Conservation (phyloP, 352 stramenopile species). For the Plasmopara muralis region DNA sequence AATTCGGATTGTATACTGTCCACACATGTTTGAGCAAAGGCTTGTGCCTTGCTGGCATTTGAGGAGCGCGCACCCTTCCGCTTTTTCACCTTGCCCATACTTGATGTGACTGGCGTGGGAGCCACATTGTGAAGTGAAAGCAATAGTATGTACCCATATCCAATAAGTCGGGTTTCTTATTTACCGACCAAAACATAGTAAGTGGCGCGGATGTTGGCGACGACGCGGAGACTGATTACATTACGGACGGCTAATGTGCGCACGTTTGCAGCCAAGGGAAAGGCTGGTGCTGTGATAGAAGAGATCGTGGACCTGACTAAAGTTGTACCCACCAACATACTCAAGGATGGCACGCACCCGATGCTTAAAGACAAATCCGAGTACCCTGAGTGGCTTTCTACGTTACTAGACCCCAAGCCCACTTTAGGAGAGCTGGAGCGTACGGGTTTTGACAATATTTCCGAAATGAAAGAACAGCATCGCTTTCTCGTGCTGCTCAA, state of each 20-base stretch:
- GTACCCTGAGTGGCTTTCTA: constrained; percentile 83
- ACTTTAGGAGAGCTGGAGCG: constrained; percentile 76
- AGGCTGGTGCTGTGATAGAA: constrained; percentile 45
- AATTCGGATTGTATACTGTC: constrained; percentile 51
- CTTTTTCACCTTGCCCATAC: constrained; percentile 50
- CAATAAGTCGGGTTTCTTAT: not conserved
- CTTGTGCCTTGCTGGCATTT: constrained; percentile 40
- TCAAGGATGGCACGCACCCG: constrained; percentile 77
- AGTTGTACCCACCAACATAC: constrained; percentile 80
- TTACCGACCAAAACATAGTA: constrained; percentile 1
- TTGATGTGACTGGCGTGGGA: constrained; percentile 4
- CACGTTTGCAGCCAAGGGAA: constrained; percentile 63
- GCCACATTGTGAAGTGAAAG: constrained; percentile 2
- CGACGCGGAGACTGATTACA: constrained; percentile 38
- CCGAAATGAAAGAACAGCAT: constrained; percentile 62
- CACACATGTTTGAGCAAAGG: constrained; percentile 54
- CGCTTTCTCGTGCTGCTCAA: constrained; percentile 73
- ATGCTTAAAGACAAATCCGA: constrained; percentile 74
- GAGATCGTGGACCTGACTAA: constrained; percentile 69
- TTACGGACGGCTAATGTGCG: constrained; percentile 31
- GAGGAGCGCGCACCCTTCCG: constrained; percentile 52
- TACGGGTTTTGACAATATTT: constrained; percentile 69
- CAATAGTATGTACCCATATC: constrained; percentile 10
- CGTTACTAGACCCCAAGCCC: constrained; percentile 61
- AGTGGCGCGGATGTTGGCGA: constrained; percentile 31